Evolutionary conservation across 2,329 filamentous ascomycete species (phyloP).

Genomic region (Drechslera avenae): DNA sequence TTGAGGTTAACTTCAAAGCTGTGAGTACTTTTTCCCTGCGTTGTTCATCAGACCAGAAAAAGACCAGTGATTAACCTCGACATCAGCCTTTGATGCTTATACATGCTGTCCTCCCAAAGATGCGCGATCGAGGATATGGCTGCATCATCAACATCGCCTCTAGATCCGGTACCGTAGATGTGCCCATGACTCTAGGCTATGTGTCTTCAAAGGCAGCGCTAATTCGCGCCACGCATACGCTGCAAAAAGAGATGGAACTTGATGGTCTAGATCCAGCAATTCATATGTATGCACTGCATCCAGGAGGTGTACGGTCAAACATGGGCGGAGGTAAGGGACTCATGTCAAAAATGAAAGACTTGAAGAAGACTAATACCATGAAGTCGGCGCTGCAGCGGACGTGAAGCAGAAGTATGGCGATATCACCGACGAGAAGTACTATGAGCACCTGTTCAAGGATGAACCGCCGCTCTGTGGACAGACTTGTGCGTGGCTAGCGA

Average conservation of each 20-base stretch:
- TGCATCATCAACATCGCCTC: slow-evolving; percentile 42
- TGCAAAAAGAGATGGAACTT: slow-evolving; percentile 38
- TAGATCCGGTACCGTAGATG: slow-evolving; percentile 37
- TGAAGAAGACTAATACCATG: slow-evolving; percentile 5
- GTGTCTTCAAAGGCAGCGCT: slow-evolving; percentile 37
- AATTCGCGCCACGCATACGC: slow-evolving; percentile 37
- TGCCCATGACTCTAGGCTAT: slow-evolving; percentile 41
- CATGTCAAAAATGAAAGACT: fast-evolving
- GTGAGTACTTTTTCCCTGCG: slow-evolving; percentile 5
- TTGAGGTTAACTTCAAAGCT: slow-evolving; percentile 42
- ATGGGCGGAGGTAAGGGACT: slow-evolving; percentile 37
- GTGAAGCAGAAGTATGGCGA: slow-evolving; percentile 37
- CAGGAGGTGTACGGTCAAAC: slow-evolving; percentile 33
- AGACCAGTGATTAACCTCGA: not conserved
- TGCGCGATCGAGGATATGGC: slow-evolving; percentile 31
- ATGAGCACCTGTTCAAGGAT: slow-evolving; percentile 37
- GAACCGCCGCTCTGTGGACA: slow-evolving; percentile 35
- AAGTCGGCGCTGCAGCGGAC: slow-evolving; percentile 29
- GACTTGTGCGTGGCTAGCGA: slow-evolving; percentile 37
- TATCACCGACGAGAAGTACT: slow-evolving; percentile 32
- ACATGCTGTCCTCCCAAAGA: slow-evolving; percentile 29
- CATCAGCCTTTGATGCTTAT: slow-evolving; percentile 33
- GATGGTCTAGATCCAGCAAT: slow-evolving; percentile 35
- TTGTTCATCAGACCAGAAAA: not conserved
- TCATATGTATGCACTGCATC: slow-evolving; percentile 40